These are phyloP conservation scores for Pelargonium citronellum DNA, from an alignment of 441 rosid genomes.

Conservation along the genomic window DNA sequence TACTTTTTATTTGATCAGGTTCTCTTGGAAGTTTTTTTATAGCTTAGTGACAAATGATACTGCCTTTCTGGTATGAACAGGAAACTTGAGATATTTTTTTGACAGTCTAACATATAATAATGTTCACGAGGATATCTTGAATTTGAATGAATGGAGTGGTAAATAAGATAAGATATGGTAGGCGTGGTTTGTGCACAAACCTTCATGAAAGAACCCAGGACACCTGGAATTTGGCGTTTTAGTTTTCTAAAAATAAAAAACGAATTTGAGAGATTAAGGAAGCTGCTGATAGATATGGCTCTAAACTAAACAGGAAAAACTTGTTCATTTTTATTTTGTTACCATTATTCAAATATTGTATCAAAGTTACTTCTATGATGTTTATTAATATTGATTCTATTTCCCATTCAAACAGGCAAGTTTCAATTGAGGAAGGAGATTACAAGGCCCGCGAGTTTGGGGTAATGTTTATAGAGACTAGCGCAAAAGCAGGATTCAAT, in stretches of 20 bases:
- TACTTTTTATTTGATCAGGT: background rate
- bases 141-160: background rate
- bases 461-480: constrained; percentile 59
- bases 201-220: background rate
- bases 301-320: no score
- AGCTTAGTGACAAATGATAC: no score
- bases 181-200: background rate
- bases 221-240: no score
- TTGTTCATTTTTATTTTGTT: no score
- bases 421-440: constrained; percentile 66
- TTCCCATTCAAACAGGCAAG: constrained; percentile 40
- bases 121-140: background rate
- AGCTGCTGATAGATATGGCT: no score
- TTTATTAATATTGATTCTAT: background rate
- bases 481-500: constrained; percentile 68
- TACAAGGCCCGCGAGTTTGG: constrained; percentile 49
- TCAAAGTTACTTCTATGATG: background rate
- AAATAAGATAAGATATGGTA: no score
- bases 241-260: no score
- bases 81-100: background rate
- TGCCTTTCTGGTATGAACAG: background rate
- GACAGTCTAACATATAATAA: background rate
- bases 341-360: no score
- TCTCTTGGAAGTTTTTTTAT: background rate
- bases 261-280: no score